Evolutionary conservation across 495 filamentous ascomycete genomes (phyloP), one percentile per base, ranked within the genome.

Genomic region (Elaphomyces granulatus): DNA sequence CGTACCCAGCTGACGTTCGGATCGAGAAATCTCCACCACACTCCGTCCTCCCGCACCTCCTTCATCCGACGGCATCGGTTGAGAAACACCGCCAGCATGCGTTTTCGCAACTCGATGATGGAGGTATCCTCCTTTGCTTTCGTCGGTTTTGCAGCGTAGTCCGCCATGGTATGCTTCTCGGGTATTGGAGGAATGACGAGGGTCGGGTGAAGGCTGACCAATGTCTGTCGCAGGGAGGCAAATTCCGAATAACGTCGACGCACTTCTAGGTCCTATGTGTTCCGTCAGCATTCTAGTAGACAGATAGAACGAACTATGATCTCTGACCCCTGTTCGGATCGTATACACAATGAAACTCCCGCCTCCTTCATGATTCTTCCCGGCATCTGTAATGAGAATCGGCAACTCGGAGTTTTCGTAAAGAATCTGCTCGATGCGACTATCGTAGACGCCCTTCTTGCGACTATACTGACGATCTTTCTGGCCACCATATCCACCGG

Each of bases 81-180:
- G 21, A 98, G 55, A 49, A 98, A 98, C 3, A 95, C 87, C 20
- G 79, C 78, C 30, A 98, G 58, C 90, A 98, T 98, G 40, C 90
- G 80, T 56, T 95, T 95, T 37, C 90, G 74, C 30, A 94, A 68
- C 45, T 98, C 90, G 42, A 98, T 98, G 33, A 95, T 96, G 43
- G 83, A 80, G 20, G 82, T 78, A 56, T 98, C 92, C 60, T 96
- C 90, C 59, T 95, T 98, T 19, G 90, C 90, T 54, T 87, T 94
- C 20, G 90, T 95, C 0, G 90, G 90, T 47, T 94, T 94, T 15
- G 92, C 87, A 17, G 90, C 90, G 56, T 98, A 98, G 53, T 98
- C 90, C 35, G 90, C 88, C 80, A 96, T 88, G 38, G 84, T 86
- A 54, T 96, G 90, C 57, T 98, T 98, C 62, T 98, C 90, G 7